A percentile compares a stretch with the other conserved stretches of the same genome.
Conservation (phyloP, 1,284 basidiomycete genomes). For the Ganoderma multipileum region DNA sequence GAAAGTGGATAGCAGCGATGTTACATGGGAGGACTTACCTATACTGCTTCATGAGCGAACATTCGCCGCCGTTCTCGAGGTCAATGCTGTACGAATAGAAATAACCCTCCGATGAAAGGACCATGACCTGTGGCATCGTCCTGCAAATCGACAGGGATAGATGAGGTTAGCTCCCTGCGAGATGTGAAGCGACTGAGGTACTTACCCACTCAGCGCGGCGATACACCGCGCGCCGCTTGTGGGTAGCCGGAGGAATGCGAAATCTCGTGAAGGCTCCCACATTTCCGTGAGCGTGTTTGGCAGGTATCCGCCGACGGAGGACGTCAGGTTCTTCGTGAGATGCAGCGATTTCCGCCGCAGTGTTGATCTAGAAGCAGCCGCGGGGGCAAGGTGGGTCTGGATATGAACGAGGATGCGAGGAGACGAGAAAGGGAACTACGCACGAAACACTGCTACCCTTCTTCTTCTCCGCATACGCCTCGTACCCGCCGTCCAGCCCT, state of each 20-base stretch:
- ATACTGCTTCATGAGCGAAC: slow-evolving; percentile 93
- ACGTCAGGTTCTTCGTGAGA: slow-evolving; percentile 81
- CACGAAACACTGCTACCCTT: slow-evolving; percentile 60
- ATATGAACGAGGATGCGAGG: slow-evolving; percentile 1
- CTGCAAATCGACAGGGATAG: slow-evolving; percentile 45
- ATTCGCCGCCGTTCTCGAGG: slow-evolving; percentile 95
- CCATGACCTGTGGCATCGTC: slow-evolving; percentile 96
- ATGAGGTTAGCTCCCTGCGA: not conserved
- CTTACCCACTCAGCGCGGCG: slow-evolving; percentile 86
- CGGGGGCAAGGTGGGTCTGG: not conserved
- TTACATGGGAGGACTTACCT: slow-evolving; percentile 50
- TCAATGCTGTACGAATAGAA: slow-evolving; percentile 98
- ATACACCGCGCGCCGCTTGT: slow-evolving; percentile 81
- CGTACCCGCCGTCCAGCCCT: slow-evolving; percentile 74
- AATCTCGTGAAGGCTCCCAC: slow-evolving; percentile 97
- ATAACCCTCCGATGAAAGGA: slow-evolving; percentile 93
- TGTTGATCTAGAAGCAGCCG: slow-evolving; percentile 47
- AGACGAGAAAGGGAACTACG: slow-evolving; percentile 10
- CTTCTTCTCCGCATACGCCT: slow-evolving; percentile 77
- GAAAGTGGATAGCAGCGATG: not conserved
- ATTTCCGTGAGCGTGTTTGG: slow-evolving; percentile 93
- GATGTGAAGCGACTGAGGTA: slow-evolving; percentile 25
- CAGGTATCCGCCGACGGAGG: slow-evolving; percentile 89
- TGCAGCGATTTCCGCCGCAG: slow-evolving; percentile 79
- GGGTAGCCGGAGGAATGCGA: slow-evolving; percentile 93